phyloP scores from a whole-genome alignment of 257 asterid genomes.

The Solanum bulbocastanum region DNA sequence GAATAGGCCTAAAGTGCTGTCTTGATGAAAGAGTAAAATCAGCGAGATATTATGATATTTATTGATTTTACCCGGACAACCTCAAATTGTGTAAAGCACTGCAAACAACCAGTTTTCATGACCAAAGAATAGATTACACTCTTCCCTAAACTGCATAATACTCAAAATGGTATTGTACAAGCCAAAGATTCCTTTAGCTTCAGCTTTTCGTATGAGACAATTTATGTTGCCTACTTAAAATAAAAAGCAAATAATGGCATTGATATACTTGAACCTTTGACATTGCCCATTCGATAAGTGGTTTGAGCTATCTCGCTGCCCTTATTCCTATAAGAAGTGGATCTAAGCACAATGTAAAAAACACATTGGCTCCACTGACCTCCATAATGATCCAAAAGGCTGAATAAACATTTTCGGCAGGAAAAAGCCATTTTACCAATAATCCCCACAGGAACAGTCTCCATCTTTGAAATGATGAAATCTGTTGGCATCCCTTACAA shows the following conservation, averaged over 20 bases:
- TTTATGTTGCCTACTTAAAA: not conserved
- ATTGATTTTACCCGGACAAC: not conserved
- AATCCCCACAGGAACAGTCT: slow-evolving; percentile 76
- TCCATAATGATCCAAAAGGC: not conserved
- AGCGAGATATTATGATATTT: not conserved
- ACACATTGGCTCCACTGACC: not conserved
- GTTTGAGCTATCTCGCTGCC: not conserved
- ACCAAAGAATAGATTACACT: not conserved
- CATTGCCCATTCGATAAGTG: not conserved
- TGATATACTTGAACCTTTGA: not conserved
- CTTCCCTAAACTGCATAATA: not conserved
- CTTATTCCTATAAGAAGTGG: not conserved
- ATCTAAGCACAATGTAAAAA: not conserved
- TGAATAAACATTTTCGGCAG: not conserved
- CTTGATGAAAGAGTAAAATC: not conserved
- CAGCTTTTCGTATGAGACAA: not conserved
- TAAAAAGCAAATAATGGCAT: not conserved
- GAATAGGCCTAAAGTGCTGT: not conserved
- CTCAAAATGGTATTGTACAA: not conserved
- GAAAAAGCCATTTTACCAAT: slow-evolving; percentile 41
- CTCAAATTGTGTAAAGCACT: not conserved
- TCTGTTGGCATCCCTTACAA: slow-evolving; percentile 85
- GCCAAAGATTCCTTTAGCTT: not conserved
- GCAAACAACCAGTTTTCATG: not conserved
- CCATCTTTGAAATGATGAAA: slow-evolving; percentile 82